phyloP scores from a whole-genome alignment of 305 asterid genomes.

The Fraxinus sp. region DNA sequence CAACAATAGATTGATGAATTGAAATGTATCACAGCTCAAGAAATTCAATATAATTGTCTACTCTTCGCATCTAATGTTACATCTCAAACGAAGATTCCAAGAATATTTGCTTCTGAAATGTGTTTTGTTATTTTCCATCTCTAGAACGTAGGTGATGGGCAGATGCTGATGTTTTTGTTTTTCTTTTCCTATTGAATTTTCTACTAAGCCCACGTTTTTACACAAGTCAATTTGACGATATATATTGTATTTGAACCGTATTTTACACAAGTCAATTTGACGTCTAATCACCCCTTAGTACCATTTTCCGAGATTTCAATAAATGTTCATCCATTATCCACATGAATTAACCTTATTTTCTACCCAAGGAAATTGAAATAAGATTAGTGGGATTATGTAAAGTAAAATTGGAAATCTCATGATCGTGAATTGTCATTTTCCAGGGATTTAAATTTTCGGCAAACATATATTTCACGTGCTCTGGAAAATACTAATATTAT shows the following conservation, averaged over 20 bases:
- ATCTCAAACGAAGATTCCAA: slow-evolving; percentile 27
- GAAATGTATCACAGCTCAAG: slow-evolving; percentile 25
- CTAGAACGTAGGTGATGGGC: slow-evolving; percentile 17
- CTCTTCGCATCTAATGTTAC: not conserved
- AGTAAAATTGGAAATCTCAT: not conserved
- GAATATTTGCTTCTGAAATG: slow-evolving; percentile 29
- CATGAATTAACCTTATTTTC: not conserved
- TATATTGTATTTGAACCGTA: too few species aligned
- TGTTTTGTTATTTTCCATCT: slow-evolving; percentile 10
- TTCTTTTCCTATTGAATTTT: not conserved
- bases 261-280: too few species aligned
- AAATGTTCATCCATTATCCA: not conserved
- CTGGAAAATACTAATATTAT: not conserved
- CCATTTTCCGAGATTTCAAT: not conserved
- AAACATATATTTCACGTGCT: not conserved
- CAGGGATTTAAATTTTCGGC: too few species aligned
- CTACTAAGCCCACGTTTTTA: not conserved
- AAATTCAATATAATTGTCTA: slow-evolving; percentile 10
- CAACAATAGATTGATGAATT: slow-evolving; percentile 21
- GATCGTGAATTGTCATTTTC: too few species aligned
- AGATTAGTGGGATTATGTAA: not conserved
- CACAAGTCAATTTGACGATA: too few species aligned
- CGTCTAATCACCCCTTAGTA: too few species aligned
- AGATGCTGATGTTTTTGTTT: not conserved
- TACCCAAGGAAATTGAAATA: not conserved